Evolutionary conservation across 345 rosid genomes (phyloP).

Genomic region (Populus alba): DNA sequence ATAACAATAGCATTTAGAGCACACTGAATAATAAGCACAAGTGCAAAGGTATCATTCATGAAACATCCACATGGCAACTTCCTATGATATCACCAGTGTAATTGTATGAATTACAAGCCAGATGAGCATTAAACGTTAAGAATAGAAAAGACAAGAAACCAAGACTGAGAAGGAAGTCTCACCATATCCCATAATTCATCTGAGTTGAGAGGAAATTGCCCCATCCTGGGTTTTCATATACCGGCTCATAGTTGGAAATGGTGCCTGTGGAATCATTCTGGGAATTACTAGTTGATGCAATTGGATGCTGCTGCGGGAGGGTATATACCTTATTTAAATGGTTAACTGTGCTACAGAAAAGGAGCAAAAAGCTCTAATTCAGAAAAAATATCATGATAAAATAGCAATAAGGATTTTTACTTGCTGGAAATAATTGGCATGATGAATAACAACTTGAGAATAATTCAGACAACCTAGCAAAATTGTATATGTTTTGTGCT

Average conservation of each 20-base stretch:
- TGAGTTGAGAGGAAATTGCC: background rate
- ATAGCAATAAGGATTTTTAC: background rate
- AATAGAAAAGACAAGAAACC: background rate
- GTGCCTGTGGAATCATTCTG: background rate
- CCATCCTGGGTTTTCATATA: slow-evolving; percentile 7
- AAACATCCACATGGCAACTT: background rate
- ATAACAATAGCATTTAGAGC: background rate
- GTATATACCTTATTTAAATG: slow-evolving; percentile 5
- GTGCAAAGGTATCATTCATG: background rate
- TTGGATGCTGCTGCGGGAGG: background rate
- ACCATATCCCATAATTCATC: slow-evolving; percentile 13
- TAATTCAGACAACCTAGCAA: background rate
- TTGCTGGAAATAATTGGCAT: background rate
- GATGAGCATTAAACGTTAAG: background rate
- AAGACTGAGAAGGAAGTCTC: background rate
- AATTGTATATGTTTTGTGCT: background rate
- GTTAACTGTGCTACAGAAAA: slow-evolving; percentile 18
- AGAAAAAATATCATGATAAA: background rate
- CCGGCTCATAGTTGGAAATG: background rate
- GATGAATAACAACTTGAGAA: background rate
- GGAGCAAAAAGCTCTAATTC: background rate
- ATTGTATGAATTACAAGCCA: background rate
- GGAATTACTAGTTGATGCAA: slow-evolving; percentile 6
- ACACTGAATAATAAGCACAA: background rate
- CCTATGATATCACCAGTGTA: background rate